Evolutionary conservation across 192 early-diverging fungal species (phyloP), one percentile per base, ranked within the genome.

Genomic region (Coemansia sp.): DNA sequence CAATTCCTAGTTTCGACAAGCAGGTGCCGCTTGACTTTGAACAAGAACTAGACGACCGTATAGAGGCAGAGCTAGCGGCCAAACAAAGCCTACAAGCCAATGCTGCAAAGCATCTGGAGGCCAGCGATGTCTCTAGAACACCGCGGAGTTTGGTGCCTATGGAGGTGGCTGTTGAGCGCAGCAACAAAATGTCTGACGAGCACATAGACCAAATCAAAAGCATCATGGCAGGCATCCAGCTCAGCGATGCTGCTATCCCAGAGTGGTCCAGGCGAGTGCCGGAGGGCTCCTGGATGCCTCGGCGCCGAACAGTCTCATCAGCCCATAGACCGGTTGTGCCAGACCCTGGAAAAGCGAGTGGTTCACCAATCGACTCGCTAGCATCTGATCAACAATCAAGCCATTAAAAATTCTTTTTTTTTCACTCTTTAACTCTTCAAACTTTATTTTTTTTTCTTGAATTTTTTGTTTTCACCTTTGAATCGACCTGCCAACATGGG

Each of bases 241-340:
- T 81, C 20, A 64, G 63, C 42, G 66, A 75, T 3, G 31, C 48
- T n/a, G 78, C 73, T 11, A 67, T 76, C 9, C 78, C 78, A 0
- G 73, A 69, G 24, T 81, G 78, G 78, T 73, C 78, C 34, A 66
- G 66, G 20, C 53, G 66, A 16, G 48, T 81, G 11, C 78, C 78
- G 3, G 78, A 81, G 46, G 28, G 39, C 20, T 55, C 63, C 10
- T 81, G 78, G 78, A 81, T 81, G 69, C 78, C 78, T 23, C 24
- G 37, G n/a, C 65, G 71, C 62, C 71, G 59, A 53, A 31, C 57
- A 3, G 55, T 59, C 13, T 57, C 24, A 16, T 56, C 48, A 53
- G 37, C 57, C 39, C 35, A 42, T 62, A 38, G 34, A 43, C 58
- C 38, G 9, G 31, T 14, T 4, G 13, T 48, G 18, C 45, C 58